A percentile compares a stretch with the other conserved stretches of the same genome.
Conservation (phyloP, 768 basidiomycete species). For the Leccinum imitatum region DNA sequence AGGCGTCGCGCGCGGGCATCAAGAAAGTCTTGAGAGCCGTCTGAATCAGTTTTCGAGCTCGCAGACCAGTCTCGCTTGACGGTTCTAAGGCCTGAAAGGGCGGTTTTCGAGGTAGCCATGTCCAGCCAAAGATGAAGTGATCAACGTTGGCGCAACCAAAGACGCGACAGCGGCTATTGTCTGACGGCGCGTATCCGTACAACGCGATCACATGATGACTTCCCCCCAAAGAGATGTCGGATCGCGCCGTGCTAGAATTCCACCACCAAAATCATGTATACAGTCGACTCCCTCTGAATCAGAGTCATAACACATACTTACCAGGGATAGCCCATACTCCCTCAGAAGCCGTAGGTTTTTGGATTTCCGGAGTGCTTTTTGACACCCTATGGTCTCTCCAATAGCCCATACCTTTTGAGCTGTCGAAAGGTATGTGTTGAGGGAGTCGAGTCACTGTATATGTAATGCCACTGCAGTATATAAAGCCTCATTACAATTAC, state of each 20-base stretch:
- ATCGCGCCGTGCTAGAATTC: no score
- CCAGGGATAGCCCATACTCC: no score
- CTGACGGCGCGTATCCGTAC: neutral
- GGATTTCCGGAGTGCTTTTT: no score
- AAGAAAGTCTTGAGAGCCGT: conserved; percentile 19
- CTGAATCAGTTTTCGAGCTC: conserved; percentile 36
- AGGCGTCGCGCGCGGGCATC: conserved; percentile 42
- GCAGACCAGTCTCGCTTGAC: conserved; percentile 64
- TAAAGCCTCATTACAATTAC: neutral
- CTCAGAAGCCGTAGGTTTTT: no score
- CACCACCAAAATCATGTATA: no score
- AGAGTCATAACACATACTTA: no score
- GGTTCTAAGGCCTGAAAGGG: conserved; percentile 59
- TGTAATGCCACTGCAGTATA: neutral
- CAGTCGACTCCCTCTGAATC: no score
- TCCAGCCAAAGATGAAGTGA: neutral
- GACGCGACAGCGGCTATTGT: conserved; percentile 2
- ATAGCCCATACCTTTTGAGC: no score
- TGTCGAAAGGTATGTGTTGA: no score
- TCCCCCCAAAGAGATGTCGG: neutral
- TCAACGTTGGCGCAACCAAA: neutral
- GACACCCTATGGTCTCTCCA: no score
- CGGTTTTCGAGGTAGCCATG: conserved; percentile 34
- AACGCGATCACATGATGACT: conserved; percentile 26
- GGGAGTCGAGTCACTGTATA: no score